Evolutionary conservation across 306 rosid genomes (phyloP), one percentile per base, ranked within the genome.

Genomic region (Prinsepia uniflora): DNA sequence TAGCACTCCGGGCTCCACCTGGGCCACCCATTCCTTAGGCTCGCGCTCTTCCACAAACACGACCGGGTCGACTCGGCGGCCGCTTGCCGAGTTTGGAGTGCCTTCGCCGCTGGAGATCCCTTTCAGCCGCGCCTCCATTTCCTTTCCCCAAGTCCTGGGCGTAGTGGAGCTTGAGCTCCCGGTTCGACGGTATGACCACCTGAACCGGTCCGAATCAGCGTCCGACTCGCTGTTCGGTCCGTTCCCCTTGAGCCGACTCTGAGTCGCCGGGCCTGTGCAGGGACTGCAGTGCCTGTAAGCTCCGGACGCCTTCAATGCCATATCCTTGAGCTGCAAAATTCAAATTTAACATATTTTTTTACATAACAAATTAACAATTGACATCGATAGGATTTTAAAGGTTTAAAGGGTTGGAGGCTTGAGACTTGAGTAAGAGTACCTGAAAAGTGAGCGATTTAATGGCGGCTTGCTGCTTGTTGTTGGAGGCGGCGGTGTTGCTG

Each of bases 301-400:
- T 10, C 97, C 97, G 15, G 97, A 89, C 7, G 96, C 97, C 82
- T 92, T 92, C 84, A 92, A 75, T 72, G 97, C 97, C 96, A 92
- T 92, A 74, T 92, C 96, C 84, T 84, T 89, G 39, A 92, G 81
- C 97, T 92, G 67, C 43, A 78, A 75, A 7, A 47, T 56, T 24
- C 65, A 39, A 30, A 62, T 13, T 15, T 3, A 30, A 2, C 36
- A 30, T 30, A 30, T 1, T 1, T 30, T n/a, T n/a, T n/a, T n/a
- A 2, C 36, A 30, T 30, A 30, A 30, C 36, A 2, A 30, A 1
- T 30, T 30, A 30, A 30, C 36, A 2, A 30, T 30, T 24, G 30
- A 24, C 1, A 24, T 24, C 1, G 30, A 24, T 24, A 24, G 30
- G 30, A 3, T 30, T 30, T 30, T 30, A 2, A 30, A 30, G 36